A percentile compares a stretch with the other conserved stretches of the same genome.
phyloP scores from a whole-genome alignment of 2,329 filamentous ascomycete species.

The Zelopaecilomyces penicillatus region DNA sequence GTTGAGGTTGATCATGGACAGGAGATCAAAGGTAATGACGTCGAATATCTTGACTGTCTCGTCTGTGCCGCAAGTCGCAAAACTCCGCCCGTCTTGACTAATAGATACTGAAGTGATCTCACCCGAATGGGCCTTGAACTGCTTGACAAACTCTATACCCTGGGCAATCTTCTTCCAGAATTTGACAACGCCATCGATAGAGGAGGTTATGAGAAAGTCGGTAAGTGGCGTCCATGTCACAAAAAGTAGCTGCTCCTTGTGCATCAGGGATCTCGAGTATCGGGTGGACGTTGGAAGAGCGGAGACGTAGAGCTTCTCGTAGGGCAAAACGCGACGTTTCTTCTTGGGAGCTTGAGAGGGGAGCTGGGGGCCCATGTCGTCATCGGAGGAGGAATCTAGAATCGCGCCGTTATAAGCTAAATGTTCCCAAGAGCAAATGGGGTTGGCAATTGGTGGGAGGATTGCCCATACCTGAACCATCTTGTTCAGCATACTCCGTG shows the following conservation, averaged over 20 bases:
- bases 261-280: constrained; percentile 96
- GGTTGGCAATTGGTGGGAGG: background rate
- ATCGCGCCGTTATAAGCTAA: constrained; percentile 8
- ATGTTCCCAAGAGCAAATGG: background rate
- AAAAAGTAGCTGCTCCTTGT: constrained; percentile 88
- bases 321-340: constrained; percentile 81
- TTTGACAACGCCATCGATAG: constrained; percentile 91
- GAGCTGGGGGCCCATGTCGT: constrained; percentile 89
- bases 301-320: constrained; percentile 91
- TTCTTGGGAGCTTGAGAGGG: constrained; percentile 78
- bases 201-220: constrained; percentile 92
- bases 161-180: constrained; percentile 96
- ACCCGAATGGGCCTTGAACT: constrained; percentile 84
- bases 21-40: constrained; percentile 77
- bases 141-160: constrained; percentile 95
- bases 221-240: constrained; percentile 82
- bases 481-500: constrained; percentile 42
- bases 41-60: constrained; percentile 74
- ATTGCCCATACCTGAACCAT: constrained; percentile 30
- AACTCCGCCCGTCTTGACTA: constrained; percentile 85
- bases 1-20: constrained; percentile 73
- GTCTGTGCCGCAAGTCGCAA: constrained; percentile 78
- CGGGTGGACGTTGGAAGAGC: constrained; percentile 72
- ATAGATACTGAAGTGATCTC: constrained; percentile 78
- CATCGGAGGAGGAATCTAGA: constrained; percentile 65